Evolutionary conservation across 2,329 filamentous ascomycete species (phyloP), one percentile per base, ranked within the genome.

Genomic region (Fusarium chuoi): DNA sequence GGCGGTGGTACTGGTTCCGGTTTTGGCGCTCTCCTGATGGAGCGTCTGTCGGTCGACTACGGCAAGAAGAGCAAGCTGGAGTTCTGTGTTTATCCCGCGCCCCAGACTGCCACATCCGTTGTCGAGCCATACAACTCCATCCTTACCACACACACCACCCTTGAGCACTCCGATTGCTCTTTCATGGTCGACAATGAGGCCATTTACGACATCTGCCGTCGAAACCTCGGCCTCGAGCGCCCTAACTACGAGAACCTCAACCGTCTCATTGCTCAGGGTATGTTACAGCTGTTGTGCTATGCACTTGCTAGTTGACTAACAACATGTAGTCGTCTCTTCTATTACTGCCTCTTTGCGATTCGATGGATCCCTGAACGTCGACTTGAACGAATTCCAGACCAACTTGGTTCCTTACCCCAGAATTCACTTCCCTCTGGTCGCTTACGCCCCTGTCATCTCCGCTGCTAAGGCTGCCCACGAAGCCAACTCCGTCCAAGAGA

Each of bases 181-280:
- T 99, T 99, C 91, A 98, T 98, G 94, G 96, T 99, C 78, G 96
- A 99, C 89, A 99, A 99, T 87, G 96, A 99, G 89, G 96, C 96
- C 81, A 98, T 99, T 85, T 98, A 98, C 87, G 96, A 98, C 84
- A 98, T 99, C 84, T 99, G 96, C 92, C 93, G 95, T 82, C 93
- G 95, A 84, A 98, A 98, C 89, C 91, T 99, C 76, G 95, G 94
- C 78, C 95, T 99, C 78, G 95, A 98, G 90, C 94, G 96, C 78
- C 96, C 96, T 81, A 96, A 96, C 90, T 98, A 95, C 85, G 95
- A 98, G 90, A 98, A 99, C 90, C 89, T 99, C 78, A 99, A 99
- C 91, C 94, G 96, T 80, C 89, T 99, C 83, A 98, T 99, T 82
- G 96, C 96, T 78, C 96, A 99, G 89, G 93, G 93, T 95, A 89